Evolutionary conservation across 352 stramenopile species (phyloP), one percentile per base, ranked within the genome.

Genomic region (Pythium brachiatum): DNA sequence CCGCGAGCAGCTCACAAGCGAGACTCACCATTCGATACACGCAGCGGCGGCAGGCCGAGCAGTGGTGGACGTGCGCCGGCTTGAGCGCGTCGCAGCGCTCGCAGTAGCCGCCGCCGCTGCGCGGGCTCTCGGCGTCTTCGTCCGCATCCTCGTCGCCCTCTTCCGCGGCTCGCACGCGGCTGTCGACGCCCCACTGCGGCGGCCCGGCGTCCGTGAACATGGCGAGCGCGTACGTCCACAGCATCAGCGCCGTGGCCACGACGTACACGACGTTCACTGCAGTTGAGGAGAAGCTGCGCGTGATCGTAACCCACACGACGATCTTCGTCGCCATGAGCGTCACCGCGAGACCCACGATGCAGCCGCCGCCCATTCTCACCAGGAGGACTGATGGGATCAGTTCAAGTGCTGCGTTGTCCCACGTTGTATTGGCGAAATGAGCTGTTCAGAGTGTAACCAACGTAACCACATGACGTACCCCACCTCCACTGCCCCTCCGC

Each of bases 31-130:
- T 90, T n/a, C 81, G 75, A 31, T 86, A 92, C 13, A 95, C 72
- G 48, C 86, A 95, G 61, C 69, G 69, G 20, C 77, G 61, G 57
- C 86, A 95, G 16, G 78, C 63, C 8, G 84, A 94, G 74, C 86
- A 95, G 66, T 95, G 86, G 64, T 95, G 84, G 6, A 89, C 82
- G 23, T 66, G 53, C 4, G 63, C 39, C 1, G 75, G 68, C 67
- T 95, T 95, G 36, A 73, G 54, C 16, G 60, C 52, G 66, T 94
- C 81, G 63, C 86, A 95, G 46, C 74, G 78, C 63, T 94, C 84
- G 54, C 86, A 95, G 70, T 93, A 95, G 32, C 83, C 76, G 41
- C 61, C 36, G 38, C 77, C 72, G 53, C 56, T 23, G 20, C n/a
- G 41, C 7, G 6, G 11, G 27, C 57, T 47, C 11, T 38, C 27